Base-by-base conservation (phyloP, 305 asterid genomes). In the Euphrasia arctica region DNA sequence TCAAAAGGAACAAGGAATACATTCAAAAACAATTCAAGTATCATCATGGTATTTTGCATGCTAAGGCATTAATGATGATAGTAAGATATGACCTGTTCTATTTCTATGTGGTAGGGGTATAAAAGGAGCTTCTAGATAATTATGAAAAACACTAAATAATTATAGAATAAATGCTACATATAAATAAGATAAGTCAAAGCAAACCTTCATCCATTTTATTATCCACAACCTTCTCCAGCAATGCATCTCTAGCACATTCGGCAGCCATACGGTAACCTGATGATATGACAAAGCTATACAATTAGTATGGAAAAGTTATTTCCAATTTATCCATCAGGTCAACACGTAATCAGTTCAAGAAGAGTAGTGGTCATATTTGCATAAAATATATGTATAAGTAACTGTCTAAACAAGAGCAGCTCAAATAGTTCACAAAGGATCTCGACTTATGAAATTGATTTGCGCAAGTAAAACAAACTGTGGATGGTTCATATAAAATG, bases 201-300 rank as follows among this genome's bases (percentile, higher is more conserved):
- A 67, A 65, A 87, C 97, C 96, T 82, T 87, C 83, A 75, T 90
- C 91, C 60, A 70, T 75, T 68, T 88, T 90, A 56, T 90, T 88
- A 70, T 90, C 97, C n/a, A 84, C 82, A 5, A 80, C 96, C 78
- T 75, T 90, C 79, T 82, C 90, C 76, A 88, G 77, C 79, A 90
- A 73, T 18, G 95, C 93, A 69, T 73, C 73, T 66, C 89, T 81
- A 5, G 97, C 93, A 74, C 92, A 84, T 72, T 90, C 97, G 57
- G 91, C 82, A 36, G 96, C 97, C 96, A 90, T 78, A 12, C 97
- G 97, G 59, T 78, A 90, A 57, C 97, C 97, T 90, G 75, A 60
- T 28, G 15, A 63, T 59, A 60, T 27, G 28, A 14, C 48, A 12
- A 63, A 54, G 15, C 14, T 29, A 22, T 27, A 65, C 18, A 10